Conservation (phyloP, 352 stramenopile genomes). For the Globisporangium mamillatum region DNA sequence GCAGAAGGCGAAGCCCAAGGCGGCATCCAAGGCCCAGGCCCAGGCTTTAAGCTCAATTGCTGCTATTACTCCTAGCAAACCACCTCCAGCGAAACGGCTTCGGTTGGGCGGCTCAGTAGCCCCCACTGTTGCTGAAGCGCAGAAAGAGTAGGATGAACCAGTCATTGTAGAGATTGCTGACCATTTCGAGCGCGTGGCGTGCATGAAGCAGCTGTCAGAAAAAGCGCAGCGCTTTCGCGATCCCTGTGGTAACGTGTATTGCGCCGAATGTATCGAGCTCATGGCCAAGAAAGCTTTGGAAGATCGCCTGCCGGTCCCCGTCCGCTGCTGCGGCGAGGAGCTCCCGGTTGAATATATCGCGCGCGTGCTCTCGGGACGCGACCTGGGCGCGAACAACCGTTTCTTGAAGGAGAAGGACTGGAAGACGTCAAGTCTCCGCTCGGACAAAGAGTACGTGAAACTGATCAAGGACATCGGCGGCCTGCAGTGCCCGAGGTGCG, state of each 20-base stretch:
- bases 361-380: slow-evolving; percentile 28
- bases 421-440: slow-evolving; percentile 39
- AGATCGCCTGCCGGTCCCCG: slow-evolving; percentile 39
- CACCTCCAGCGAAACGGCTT: neutral
- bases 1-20: slow-evolving; percentile 10
- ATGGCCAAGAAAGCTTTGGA: slow-evolving; percentile 51
- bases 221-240: slow-evolving; percentile 2
- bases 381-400: slow-evolving; percentile 42
- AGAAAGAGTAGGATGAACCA: neutral
- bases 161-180: neutral
- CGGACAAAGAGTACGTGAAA: slow-evolving; percentile 59
- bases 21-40: neutral
- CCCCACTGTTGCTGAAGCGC: slow-evolving; percentile 18
- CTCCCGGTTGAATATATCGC: slow-evolving; percentile 62
- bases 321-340: slow-evolving; percentile 72
- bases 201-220: slow-evolving; percentile 5
- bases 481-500: slow-evolving; percentile 69
- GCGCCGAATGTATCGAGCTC: slow-evolving; percentile 41
- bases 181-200: slow-evolving; percentile 9
- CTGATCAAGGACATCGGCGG: slow-evolving; percentile 29
- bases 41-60: neutral
- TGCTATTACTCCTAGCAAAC: neutral
- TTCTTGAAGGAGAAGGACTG: slow-evolving; percentile 59
- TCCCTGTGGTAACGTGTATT: slow-evolving; percentile 67
- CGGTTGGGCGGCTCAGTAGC: neutral